Percentiles rank a stretch among this genome's conserved stretches.
These are phyloP conservation scores for Ogataea zsoltii DNA, from an alignment of 805 yeast species.

Conservation along the genomic window DNA sequence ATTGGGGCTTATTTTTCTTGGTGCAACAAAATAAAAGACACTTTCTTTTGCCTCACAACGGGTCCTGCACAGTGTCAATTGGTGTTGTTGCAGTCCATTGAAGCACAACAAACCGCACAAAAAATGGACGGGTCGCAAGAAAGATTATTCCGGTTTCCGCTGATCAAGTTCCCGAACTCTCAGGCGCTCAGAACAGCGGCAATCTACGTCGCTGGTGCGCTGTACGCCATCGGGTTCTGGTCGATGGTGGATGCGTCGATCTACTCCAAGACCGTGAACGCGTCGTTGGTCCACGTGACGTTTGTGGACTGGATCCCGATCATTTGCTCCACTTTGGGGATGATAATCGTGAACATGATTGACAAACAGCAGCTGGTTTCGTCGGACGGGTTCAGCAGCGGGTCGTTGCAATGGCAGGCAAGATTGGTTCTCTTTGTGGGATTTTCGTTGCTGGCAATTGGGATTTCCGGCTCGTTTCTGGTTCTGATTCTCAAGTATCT, in stretches of 20 bases:
- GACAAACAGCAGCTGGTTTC: slow-evolving; percentile 55
- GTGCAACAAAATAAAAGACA: background rate
- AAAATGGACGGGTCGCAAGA: slow-evolving; percentile 39
- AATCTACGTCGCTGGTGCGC: slow-evolving; percentile 73
- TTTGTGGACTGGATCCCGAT: slow-evolving; percentile 96
- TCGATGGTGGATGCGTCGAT: slow-evolving; percentile 84
- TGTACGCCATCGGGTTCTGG: slow-evolving; percentile 89
- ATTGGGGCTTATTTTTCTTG: background rate
- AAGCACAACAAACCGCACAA: background rate
- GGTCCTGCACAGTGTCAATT: no score
- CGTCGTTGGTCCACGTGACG: slow-evolving; percentile 81
- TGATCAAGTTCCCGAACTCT: slow-evolving; percentile 69
- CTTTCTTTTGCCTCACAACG: no score
- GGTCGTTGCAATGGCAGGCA: slow-evolving; percentile 86
- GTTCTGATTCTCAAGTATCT: slow-evolving; percentile 84
- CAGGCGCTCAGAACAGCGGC: slow-evolving; percentile 69
- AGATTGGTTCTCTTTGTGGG: slow-evolving; percentile 88
- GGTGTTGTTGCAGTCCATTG: background rate
- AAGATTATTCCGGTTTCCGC: slow-evolving; percentile 62
- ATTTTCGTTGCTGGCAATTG: slow-evolving; percentile 47
- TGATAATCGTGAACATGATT: slow-evolving; percentile 75
- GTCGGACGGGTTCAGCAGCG: slow-evolving; percentile 32
- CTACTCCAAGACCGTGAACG: slow-evolving; percentile 81
- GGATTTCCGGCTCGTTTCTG: slow-evolving; percentile 88
- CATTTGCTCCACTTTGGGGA: slow-evolving; percentile 84